Evolutionary conservation across 108 stramenopile genomes (phyloP), one percentile per base, ranked within the genome.

Genomic region (Bacterosira constricta): DNA sequence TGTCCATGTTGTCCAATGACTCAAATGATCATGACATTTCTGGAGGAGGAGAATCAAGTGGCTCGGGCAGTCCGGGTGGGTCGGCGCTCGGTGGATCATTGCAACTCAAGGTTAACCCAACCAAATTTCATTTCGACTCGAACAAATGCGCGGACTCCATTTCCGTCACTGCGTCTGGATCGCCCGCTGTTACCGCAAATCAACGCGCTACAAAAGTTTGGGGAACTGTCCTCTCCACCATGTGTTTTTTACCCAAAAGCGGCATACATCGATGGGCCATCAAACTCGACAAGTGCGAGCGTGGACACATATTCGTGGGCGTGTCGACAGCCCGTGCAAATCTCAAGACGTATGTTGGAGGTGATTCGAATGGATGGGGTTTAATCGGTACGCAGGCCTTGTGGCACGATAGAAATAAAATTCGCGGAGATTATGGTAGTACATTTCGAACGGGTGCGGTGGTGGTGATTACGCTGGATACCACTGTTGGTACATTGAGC

Each of bases 311-410:
- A 4, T 99, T 99, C 77, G 81, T 99, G 53, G 98, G 98, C 0
- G 97, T 99, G 9, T 91, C 97, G 0, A 96, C 96, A 18, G 68
- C 95, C 17, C 85, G 87, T 49, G 96, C 90, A 6, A 96, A 86
- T 63, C 78, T 88, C 50, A 81, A 86, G 29, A 96, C 97, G 2
- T 99, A 98, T 75, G 86, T 99, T 27, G 98, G 98, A 9, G 98
- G 98, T n/a, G 96, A 97, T 69, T 95, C 93, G 49, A 74, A 92
- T 49, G 97, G 97, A 7, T 99, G 98, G 98, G 98, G 98, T 29
- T 88, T 94, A 73, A 99, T 99, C 52, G 98, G 97, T 5, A 97
- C 97, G 15, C 92, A 96, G 76, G 96, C 98, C 11, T 81, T 99
- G 20, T 99, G 97, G 87, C 96, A 99, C 70, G 86, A 90, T 56